Evolutionary conservation across 2,329 filamentous ascomycete species (phyloP).

Genomic region (Hypomyces rosellus): DNA sequence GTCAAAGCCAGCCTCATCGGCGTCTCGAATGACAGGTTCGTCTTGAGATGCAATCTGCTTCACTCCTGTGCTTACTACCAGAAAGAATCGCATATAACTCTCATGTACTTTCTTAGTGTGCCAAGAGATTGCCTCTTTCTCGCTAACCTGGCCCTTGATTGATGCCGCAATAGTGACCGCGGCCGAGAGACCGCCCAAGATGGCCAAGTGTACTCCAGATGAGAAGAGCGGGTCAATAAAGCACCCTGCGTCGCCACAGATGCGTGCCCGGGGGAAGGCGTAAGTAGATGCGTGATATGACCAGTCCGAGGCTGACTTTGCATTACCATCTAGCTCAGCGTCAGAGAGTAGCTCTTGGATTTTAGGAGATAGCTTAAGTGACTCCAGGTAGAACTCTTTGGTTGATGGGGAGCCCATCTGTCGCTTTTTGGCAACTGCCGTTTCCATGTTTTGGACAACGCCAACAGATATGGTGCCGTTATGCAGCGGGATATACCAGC

Average conservation of each 20-base stretch:
- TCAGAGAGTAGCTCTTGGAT: slow-evolving; percentile 24
- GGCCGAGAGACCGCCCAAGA: slow-evolving; percentile 37
- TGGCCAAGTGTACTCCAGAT: slow-evolving; percentile 41
- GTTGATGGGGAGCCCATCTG: slow-evolving; percentile 9
- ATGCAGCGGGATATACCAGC: slow-evolving; percentile 45
- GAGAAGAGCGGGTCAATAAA: slow-evolving; percentile 46
- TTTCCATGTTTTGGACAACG: slow-evolving; percentile 34
- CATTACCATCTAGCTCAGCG: slow-evolving; percentile 26
- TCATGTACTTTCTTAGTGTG: slow-evolving; percentile 39
- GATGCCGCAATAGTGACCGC: slow-evolving; percentile 37
- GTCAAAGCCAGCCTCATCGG: slow-evolving; percentile 37
- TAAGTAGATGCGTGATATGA: slow-evolving; percentile 41
- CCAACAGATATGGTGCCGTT: slow-evolving; percentile 39
- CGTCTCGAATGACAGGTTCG: slow-evolving; percentile 34
- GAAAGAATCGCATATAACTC: slow-evolving; percentile 41
- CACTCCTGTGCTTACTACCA: slow-evolving; percentile 19
- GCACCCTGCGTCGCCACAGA: slow-evolving; percentile 41
- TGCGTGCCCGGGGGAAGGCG: slow-evolving; percentile 31
- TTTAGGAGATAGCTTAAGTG: slow-evolving; percentile 26
- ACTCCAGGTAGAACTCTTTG: slow-evolving; percentile 29
- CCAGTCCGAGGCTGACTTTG: slow-evolving; percentile 40
- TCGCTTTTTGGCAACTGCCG: slow-evolving; percentile 28
- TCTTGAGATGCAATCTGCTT: slow-evolving; percentile 35
- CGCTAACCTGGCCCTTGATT: slow-evolving; percentile 30
- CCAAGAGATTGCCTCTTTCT: slow-evolving; percentile 32